Base-by-base conservation (phyloP, 2,329 filamentous ascomycete genomes). In the Sordariomycetes sp. region DNA sequence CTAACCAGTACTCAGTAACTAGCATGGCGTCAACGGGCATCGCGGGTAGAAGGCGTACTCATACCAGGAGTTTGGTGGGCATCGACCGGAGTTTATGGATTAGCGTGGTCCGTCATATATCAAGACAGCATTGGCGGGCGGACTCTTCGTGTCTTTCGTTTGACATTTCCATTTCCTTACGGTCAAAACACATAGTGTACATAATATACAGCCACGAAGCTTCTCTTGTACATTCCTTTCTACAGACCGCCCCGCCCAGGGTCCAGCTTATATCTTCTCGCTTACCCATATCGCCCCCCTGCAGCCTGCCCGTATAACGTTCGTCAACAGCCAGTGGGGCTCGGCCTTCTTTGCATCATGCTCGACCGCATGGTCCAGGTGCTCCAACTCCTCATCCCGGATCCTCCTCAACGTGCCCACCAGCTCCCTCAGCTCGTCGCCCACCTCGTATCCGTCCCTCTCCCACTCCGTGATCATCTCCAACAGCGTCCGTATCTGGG, bases 381-480 rank as follows among this genome's bases (percentile, higher is more conserved):
- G 92, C 67, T 98, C 92, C 37, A 98, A 63, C 63, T 98, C 92
- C 62, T 98, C 92, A 53, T 98, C 92, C 17, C 92, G 70, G 51
- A 95, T 95, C 49, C 80, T 68, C 48, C 88, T 73, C 43, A 96
- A 69, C 18, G 84, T 86, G 23, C 62, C 56, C 24, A 94, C 66
- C 49, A 98, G 63, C 14, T 75, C 72, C 34, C 66, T 72, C 45
- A 98, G 59, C 61, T 96, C 90, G 8, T 73, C 73, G 4, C 88
- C 84, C 1, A 92, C 68, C 30, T 84, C 82, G 53, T 93, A 86
- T 1, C 88, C 88, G 32, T 79, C 70, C 8, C 65, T 68, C 59
- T 90, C 75, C 67, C 87, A 85, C 43, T 80, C 72, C 7, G 73
- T 67, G 37, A 86, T 74, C 81, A 94, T 95, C 41, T 82, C 79